Evolutionary conservation across 495 filamentous ascomycete genomes (phyloP).

Genomic region (Aspergillus nanangensis): DNA sequence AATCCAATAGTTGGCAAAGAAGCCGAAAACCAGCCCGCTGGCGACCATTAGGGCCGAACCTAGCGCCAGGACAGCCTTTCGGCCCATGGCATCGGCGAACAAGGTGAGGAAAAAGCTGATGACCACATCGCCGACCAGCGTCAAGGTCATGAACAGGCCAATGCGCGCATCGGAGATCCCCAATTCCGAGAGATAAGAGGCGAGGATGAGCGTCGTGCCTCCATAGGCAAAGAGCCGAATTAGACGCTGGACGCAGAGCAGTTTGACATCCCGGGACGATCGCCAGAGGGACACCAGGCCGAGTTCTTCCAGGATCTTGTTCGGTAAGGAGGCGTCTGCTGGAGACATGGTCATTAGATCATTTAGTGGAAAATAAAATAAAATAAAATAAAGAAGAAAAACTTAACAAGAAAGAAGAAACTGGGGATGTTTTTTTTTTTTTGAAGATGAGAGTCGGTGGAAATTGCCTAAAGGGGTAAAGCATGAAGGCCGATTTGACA

Average conservation of each 20-base stretch:
- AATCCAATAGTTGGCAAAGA: slow-evolving; percentile 68
- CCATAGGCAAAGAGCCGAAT: slow-evolving; percentile 80
- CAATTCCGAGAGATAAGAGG: slow-evolving; percentile 62
- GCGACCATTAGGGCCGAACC: slow-evolving; percentile 66
- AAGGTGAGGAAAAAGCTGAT: slow-evolving; percentile 74
- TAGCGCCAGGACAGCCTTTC: slow-evolving; percentile 61
- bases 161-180: slow-evolving; percentile 65
- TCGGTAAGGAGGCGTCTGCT: too few species aligned
- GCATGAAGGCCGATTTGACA: too few species aligned
- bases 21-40: slow-evolving; percentile 65
- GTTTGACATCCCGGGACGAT: slow-evolving; percentile 58
- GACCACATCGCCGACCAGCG: slow-evolving; percentile 71
- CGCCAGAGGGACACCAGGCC: slow-evolving; percentile 38
- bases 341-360: too few species aligned
- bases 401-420: too few species aligned
- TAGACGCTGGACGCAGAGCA: slow-evolving; percentile 70
- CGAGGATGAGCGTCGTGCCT: slow-evolving; percentile 69
- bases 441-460: too few species aligned
- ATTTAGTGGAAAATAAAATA: too few species aligned
- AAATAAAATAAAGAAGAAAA: too few species aligned
- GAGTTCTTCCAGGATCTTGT: slow-evolving; percentile 26
- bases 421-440: too few species aligned
- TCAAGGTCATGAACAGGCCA: slow-evolving; percentile 85
- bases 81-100: slow-evolving; percentile 68
- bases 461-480: too few species aligned